Evolutionary conservation across 441 rosid genomes (phyloP).

Genomic region (Pelargonium australe): DNA sequence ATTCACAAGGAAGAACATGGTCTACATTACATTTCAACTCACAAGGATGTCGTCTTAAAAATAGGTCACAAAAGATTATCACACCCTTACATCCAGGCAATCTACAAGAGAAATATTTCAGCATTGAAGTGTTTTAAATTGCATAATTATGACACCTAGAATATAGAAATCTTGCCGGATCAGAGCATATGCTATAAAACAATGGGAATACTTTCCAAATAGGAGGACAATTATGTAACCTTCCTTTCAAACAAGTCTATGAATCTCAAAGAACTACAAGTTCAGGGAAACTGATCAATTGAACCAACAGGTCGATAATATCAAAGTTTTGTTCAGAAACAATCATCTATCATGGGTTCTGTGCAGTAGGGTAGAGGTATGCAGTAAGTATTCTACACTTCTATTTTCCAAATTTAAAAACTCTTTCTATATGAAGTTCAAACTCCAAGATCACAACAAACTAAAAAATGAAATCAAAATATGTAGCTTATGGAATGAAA

Average conservation of each 20-base stretch:
- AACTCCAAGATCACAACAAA: conserved; percentile 1
- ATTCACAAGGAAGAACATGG: not conserved
- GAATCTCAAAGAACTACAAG: not conserved
- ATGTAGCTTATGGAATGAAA: not conserved
- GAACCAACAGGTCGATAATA: not conserved
- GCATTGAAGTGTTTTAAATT: not conserved
- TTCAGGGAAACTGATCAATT: not conserved
- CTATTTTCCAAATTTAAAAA: not conserved
- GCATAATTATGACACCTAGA: not conserved
- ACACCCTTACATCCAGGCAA: not conserved
- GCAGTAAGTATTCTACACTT: not conserved
- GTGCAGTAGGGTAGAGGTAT: not conserved
- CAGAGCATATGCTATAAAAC: not conserved
- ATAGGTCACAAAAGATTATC: not conserved
- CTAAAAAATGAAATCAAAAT: not conserved
- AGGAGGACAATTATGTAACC: not conserved
- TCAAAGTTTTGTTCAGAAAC: conserved; percentile 2
- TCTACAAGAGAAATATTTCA: not conserved
- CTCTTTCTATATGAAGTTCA: not conserved
- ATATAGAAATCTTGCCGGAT: not conserved
- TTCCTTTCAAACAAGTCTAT: conserved; percentile 1
- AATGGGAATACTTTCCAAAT: not conserved
- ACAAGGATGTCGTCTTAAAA: too few species aligned
- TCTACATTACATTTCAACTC: not conserved
- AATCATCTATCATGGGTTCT: not conserved